Percentiles rank a stretch among this genome's conserved stretches.
Conservation (phyloP, 306 rosid species). For the Vachellia collinsii region DNA sequence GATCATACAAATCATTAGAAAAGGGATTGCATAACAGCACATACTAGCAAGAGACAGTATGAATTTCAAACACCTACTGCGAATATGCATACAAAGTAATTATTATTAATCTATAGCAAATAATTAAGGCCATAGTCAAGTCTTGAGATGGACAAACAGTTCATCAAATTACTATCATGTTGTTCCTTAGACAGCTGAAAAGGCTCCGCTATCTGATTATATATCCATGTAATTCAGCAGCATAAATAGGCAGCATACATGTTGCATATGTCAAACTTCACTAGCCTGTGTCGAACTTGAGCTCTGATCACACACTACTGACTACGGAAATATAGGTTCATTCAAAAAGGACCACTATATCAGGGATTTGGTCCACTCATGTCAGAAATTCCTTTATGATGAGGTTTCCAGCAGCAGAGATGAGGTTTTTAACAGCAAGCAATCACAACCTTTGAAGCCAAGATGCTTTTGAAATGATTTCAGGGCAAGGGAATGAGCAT, state of each 20-base stretch:
- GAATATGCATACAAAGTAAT: slow-evolving; percentile 22
- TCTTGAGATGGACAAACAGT: neutral
- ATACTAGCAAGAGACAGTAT: slow-evolving; percentile 11
- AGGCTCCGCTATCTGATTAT: neutral
- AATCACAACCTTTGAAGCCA: neutral
- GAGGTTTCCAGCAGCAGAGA: neutral
- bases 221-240: neutral
- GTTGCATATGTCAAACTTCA: neutral
- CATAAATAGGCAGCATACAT: neutral
- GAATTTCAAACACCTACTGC: slow-evolving; percentile 18
- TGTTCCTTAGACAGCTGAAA: neutral
- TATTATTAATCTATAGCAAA: neutral
- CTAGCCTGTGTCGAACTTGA: neutral
- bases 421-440: neutral
- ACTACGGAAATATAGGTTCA: neutral
- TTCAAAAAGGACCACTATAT: neutral
- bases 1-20: slow-evolving; percentile 25
- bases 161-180: neutral
- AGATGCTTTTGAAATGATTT: neutral
- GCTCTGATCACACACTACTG: neutral
- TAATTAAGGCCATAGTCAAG: neutral
- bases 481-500: neutral
- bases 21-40: slow-evolving; percentile 27
- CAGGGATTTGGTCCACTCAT: neutral
- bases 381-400: neutral